phyloP scores from a whole-genome alignment of 768 basidiomycete genomes.

The Boletus bicolor region DNA sequence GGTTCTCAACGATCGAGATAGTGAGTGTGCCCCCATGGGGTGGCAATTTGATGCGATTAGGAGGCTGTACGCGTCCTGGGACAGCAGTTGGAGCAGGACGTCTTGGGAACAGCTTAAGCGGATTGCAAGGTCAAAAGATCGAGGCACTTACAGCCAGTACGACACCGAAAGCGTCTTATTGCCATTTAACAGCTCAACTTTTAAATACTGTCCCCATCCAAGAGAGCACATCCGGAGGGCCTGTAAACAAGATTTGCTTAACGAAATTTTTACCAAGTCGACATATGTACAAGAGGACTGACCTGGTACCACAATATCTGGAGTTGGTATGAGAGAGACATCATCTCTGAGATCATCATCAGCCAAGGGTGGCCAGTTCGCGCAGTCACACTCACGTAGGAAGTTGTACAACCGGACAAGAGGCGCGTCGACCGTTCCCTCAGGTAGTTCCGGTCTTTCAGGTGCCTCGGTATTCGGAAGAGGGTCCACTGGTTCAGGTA shows the following conservation, averaged over 20 bases:
- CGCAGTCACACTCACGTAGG: slow-evolving; percentile 58
- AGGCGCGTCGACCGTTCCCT: slow-evolving; percentile 72
- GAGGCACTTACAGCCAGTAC: slow-evolving; percentile 80
- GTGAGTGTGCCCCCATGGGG: slow-evolving; percentile 68
- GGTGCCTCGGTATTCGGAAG: slow-evolving; percentile 42
- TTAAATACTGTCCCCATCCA: slow-evolving; percentile 81
- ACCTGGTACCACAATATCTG: slow-evolving; percentile 84
- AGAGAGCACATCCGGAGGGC: slow-evolving; percentile 75
- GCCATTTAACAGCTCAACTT: slow-evolving; percentile 64
- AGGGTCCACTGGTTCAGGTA: slow-evolving; percentile 40
- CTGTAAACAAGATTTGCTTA: slow-evolving; percentile 27
- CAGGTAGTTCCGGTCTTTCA: slow-evolving; percentile 48
- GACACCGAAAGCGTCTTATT: slow-evolving; percentile 65
- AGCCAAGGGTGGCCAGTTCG: neutral
- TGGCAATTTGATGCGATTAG: slow-evolving; percentile 44
- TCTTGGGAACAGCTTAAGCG: slow-evolving; percentile 21
- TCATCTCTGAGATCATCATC: slow-evolving; percentile 58
- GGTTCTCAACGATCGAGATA: slow-evolving; percentile 63
- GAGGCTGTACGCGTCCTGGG: slow-evolving; percentile 30
- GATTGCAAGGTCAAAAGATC: neutral
- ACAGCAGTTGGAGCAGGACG: slow-evolving; percentile 37
- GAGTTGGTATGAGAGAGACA: slow-evolving; percentile 89
- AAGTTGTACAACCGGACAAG: slow-evolving; percentile 85
- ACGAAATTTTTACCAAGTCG: neutral
- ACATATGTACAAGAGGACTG: slow-evolving; percentile 1